phyloP scores from a whole-genome alignment of 176 grass and related monocot genomes.

The Hsuehochloa calcarea region DNA sequence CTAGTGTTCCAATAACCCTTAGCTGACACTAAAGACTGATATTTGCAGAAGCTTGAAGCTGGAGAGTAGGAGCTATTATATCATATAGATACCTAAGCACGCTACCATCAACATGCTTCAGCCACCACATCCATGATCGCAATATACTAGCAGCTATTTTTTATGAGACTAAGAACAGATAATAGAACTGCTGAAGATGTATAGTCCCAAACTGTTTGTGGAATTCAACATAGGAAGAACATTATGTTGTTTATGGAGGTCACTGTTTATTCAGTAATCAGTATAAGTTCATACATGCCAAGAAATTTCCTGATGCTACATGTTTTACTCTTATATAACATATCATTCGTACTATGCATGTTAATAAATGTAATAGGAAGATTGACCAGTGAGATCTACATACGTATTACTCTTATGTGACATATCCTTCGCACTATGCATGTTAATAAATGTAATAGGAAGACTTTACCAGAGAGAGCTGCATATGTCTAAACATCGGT shows the following conservation, averaged over 20 bases:
- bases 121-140: background rate
- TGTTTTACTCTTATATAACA: background rate
- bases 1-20: background rate
- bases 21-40: conserved; percentile 7
- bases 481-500: background rate
- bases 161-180: background rate
- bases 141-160: background rate
- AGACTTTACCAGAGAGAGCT: background rate
- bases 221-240: conserved; percentile 10
- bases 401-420: background rate
- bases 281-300: background rate
- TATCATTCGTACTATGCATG: background rate
- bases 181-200: background rate
- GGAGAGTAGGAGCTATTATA: background rate
- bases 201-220: background rate
- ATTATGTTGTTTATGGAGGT: background rate
- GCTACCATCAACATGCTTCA: background rate
- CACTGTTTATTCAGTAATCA: conserved; percentile 4
- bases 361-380: background rate
- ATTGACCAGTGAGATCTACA: background rate
- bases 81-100: background rate
- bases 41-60: conserved; percentile 5
- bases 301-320: background rate
- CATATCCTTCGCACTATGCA: background rate
- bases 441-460: background rate